phyloP scores from a whole-genome alignment of 495 filamentous ascomycete genomes.

The Aspergillus mulundensis region DNA sequence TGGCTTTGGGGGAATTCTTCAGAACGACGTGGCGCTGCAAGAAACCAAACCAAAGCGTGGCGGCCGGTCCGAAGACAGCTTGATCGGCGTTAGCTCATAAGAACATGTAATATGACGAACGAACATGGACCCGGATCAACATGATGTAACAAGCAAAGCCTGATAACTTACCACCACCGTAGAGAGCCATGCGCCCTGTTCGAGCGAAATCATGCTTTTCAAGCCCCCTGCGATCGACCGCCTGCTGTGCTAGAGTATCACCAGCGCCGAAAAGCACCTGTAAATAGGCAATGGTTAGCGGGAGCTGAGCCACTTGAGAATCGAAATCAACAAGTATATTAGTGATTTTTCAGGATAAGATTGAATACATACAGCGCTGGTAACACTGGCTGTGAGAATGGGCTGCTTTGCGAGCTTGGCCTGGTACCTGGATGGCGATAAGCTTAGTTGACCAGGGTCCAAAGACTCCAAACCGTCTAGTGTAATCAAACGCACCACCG shows the following conservation, averaged over 20 bases:
- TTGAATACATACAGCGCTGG: constrained; percentile 61
- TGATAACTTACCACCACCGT: constrained; percentile 68
- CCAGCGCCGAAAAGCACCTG: constrained; percentile 86
- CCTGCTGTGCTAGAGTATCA: constrained; percentile 89
- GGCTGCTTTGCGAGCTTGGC: constrained; percentile 73
- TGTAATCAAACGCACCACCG: constrained; percentile 34
- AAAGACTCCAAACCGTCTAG: not conserved
- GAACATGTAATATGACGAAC: constrained; percentile 5
- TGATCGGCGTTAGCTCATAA: constrained; percentile 8
- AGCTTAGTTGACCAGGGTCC: constrained; percentile 4
- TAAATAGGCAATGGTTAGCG: not conserved
- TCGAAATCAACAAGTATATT: not conserved
- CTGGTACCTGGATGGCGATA: constrained; percentile 68
- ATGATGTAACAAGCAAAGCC: not conserved
- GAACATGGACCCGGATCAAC: not conserved
- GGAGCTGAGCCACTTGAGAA: not conserved
- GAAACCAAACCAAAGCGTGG: constrained; percentile 83
- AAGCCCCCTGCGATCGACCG: constrained; percentile 75
- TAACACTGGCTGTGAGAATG: constrained; percentile 82
- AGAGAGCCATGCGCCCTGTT: constrained; percentile 85
- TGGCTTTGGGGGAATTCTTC: constrained; percentile 52
- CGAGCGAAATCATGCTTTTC: constrained; percentile 76
- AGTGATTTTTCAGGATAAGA: not conserved
- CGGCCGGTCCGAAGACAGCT: constrained; percentile 89
- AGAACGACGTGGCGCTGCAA: constrained; percentile 67